These are phyloP conservation scores for Patellifolia procumbens DNA, from an alignment of 179 eudicot species.

Conservation along the genomic window DNA sequence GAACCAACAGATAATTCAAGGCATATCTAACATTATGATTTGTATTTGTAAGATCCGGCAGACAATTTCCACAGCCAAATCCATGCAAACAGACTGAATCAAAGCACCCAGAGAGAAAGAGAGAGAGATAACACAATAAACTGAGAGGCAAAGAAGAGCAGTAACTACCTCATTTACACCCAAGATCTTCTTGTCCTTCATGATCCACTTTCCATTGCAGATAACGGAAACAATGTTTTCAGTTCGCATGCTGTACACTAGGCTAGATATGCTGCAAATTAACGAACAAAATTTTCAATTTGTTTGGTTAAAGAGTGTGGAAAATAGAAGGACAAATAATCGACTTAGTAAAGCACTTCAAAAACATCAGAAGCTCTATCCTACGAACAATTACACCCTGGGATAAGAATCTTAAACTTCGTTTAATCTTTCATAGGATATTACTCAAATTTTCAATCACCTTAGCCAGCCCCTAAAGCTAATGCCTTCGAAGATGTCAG, in stretches of 20 bases:
- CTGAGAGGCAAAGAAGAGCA: background rate
- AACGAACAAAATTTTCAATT: background rate
- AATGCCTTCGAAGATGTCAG: background rate
- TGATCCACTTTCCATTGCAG: conserved; percentile 92
- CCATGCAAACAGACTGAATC: no score
- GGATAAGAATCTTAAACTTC: background rate
- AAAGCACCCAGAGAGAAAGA: background rate
- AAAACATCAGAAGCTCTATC: background rate
- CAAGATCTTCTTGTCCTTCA: conserved; percentile 75
- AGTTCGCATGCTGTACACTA: conserved; percentile 81
- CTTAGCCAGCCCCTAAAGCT: background rate
- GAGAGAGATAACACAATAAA: background rate
- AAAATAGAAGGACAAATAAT: background rate
- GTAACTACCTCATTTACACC: conserved; percentile 69
- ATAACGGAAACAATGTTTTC: conserved; percentile 83
- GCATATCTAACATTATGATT: background rate
- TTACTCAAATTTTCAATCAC: no score
- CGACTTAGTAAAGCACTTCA: no score
- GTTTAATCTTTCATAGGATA: background rate
- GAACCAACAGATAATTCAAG: no score
- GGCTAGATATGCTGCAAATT: conserved; percentile 76
- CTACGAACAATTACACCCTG: background rate
- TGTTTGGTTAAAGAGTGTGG: background rate
- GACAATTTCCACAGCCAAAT: background rate
- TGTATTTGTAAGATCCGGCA: background rate